Evolutionary conservation across 2,329 filamentous ascomycete species (phyloP), one percentile per base, ranked within the genome.

Genomic region (Lecanicillium sp.): DNA sequence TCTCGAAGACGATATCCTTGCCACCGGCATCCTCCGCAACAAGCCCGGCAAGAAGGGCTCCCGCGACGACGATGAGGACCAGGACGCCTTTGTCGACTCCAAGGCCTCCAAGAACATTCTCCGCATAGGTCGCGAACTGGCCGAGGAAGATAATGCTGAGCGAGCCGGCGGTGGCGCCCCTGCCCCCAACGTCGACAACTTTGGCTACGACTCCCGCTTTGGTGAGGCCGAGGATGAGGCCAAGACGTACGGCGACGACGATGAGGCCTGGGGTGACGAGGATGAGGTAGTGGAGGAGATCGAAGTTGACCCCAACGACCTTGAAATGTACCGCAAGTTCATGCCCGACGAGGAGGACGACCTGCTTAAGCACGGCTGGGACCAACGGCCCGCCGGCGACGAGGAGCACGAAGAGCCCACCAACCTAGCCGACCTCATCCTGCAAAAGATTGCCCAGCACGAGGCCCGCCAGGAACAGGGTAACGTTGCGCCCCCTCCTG

Each of bases 371-470:
- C 79, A 86, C 36, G 78, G 78, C 23, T 79, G 73, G 71, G 74
- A 73, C 56, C 64, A 65, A 36, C 66, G 72, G 64, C 67, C 66
- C 32, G 63, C 66, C 42, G 71, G 69, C 11, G 17, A 48, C 24
- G 67, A 67, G 14, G 68, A 74, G 29, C 70, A 71, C 33, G 73
- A 74, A 12, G 71, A 77, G 50, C 74, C 78, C 12, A 88, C 86
- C 53, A 95, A 97, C 64, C 74, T 98, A 49, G 90, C 93, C 14
- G 90, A 95, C 60, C 72, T 98, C 54, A 98, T 98, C 55, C 71
- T 98, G 50, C 84, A 91, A 62, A 95, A 95, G 69, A 98, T 98
- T 61, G 89, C 90, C 4, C 85, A 87, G 51, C 87, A 94, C 59
- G 93, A 98, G 70, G 86, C 87, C 4, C 76, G 76, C 26, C 74